Evolutionary conservation across 345 rosid genomes (phyloP), one percentile per base, ranked within the genome.

Genomic region (Angophora floribunda): DNA sequence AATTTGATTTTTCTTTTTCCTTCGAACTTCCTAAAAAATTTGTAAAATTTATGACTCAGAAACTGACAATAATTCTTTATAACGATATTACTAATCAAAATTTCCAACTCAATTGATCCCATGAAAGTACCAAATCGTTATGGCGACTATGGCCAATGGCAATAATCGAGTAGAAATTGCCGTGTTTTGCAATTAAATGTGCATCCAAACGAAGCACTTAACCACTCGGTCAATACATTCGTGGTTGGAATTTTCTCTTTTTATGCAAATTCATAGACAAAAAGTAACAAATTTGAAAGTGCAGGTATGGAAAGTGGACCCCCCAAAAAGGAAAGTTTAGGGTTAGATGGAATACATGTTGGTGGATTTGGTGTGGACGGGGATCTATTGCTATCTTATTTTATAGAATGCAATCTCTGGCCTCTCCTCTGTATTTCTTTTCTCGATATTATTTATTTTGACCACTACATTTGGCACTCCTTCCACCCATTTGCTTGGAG

Each of bases 31-130:
- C 4, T 24, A 11, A 36, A 36, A 36, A 1, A 55, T 55, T 55
- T 22, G 4, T 4, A 21, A 41, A 36, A 19, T 41, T 41, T 19
- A 41, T 21, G 1, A 19, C 36, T 7, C 7, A 17, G 7, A 3
- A 3, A 36, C 1, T 0, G 2, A 30, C 1, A 3, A 32, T 0
- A 1, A 16, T 32, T 16, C 24, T 16, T 16, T 9, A 19, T 41
- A 5, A 36, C 22, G 2, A 36, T 75, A 41, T 19, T 9, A 10
- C 2, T 3, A 5, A 9, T 0, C 24, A 12, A 41, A 19, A 7
- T 41, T 19, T 70, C 3, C 14, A 0, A 41, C 26, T 17, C 15
- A 22, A 41, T 14, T 75, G 21, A 41, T 41, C 4, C 11, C 2
- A 22, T 9, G 47, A 41, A 75, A 8, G 3, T 32, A 3, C 80